Base-by-base conservation (phyloP, 2,329 filamentous ascomycete species). In the Pleurostoma richardsiae region DNA sequence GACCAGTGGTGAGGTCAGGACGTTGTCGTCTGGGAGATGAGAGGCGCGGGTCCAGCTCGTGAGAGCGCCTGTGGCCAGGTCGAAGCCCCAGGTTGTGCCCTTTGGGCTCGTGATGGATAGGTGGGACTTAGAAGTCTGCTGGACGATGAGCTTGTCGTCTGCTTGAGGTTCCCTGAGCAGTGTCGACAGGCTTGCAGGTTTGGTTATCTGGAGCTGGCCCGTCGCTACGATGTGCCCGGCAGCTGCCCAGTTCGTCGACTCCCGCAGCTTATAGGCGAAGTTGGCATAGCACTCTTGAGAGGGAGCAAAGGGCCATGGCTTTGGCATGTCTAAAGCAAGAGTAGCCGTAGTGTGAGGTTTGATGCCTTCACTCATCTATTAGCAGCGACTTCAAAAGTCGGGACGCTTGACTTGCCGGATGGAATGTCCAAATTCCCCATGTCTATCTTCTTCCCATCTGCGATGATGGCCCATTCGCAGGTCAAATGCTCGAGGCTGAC, bases 171-270 rank as follows among this genome's bases (percentile, higher is more conserved):
- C 2, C 19, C 30, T 11, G n/a, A 41, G 39, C 6, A 39, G 33
- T 10, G 41, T 11, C 5, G 29, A 5, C 4, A 43, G 36, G 39
- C 40, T 55, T 10, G 33, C 8, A 5, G 56, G 47, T 36, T 48
- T 41, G 11, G 51, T 60, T n/a, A 78, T 59, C 5, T 59, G 65
- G 1, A 77, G 44, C 51, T 79, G 68, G 19, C 71, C 73, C 44
- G 73, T 76, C 5, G 78, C 76, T 30, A 82, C 65, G 39, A 75
- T 66, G 46, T 79, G 74, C 5, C 76, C 69, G 0, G 70, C 64
- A 1, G 69, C 49, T 41, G 73, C 70, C 83, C 82, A 86, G 36
- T 61, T 60, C 1, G 73, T 72, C 42, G 64, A 55, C 31, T 67
- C 43, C 38, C 64, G 64, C 11, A 74, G 59, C 6, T 58, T 60